Evolutionary conservation across 768 basidiomycete species (phyloP), one percentile per base, ranked within the genome.

Genomic region (Guyanaporus albipodus): DNA sequence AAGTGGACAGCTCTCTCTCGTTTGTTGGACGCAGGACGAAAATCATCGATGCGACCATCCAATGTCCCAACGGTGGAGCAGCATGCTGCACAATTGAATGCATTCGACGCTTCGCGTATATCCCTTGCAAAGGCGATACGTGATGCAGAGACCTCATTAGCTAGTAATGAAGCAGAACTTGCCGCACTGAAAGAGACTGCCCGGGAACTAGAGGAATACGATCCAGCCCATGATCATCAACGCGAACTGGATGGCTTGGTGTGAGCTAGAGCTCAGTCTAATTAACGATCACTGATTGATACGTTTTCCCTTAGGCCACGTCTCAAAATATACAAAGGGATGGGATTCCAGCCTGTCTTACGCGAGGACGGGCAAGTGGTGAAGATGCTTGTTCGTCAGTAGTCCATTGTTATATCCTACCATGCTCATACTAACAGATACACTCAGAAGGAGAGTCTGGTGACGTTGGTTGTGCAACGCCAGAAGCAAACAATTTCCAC

Each of bases 61-160:
- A 78, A 79, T 27, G 80, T 88, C n/a, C 82, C 83, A 10, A 83
- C 85, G 15, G 75, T 77, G 21, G 76, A 80, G 48, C 74, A 76
- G 3, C 85, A 90, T 56, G 70, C 74, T 2, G 68, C 75, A 5
- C 72, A 70, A 14, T 63, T 90, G 37, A 85, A 87, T 53, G 77
- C 82, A 41, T 74, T 87, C 2, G 87, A 90, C 49, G 71, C 62
- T 31, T 75, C 73, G 6, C 76, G 79, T 26, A 62, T 88, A 37
- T 79, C 83, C 14, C 73, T 88, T 14, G 80, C 75, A 19, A 91
- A 91, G 57, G 78, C 83, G 6, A 85, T 89, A 52, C 82, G 83
- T 41, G 87, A 89, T 53, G 73, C 76, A 2, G 86, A 91, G 66
- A 74, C 77, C 32, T 63, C 78, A 37, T 62, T 85, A 6, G 79